Evolutionary conservation across 139 green algal genomes (phyloP), one percentile per base, ranked within the genome.

Genomic region (Edaphochlamys debaryana): DNA sequence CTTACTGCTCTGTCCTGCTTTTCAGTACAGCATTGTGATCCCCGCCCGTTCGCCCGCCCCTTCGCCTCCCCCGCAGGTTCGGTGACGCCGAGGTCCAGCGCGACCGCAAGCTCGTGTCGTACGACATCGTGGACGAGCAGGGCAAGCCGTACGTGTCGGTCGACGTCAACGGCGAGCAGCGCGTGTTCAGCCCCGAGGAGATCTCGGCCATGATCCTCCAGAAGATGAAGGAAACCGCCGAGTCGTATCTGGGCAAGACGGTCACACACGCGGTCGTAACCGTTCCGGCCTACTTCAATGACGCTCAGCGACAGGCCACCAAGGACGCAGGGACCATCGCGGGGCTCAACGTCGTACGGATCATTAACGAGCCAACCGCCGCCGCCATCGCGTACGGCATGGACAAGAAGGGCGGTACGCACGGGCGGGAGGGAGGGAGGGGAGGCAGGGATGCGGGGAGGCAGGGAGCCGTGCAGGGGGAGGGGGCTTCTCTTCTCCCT

Each of bases 331-430:
- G 79, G 15, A n/a, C 54, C 54, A 98, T 98, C 78, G 87, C 96
- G 3, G 96, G 96, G 37, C 87, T 98, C n/a, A 95, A 99, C 42
- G 94, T 98, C 42, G 83, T 98, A 83, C 93, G 96, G 62, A 98
- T 99, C 88, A 98, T 99, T 87, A 98, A 98, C 88, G 96, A 99
- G 92, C 96, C 96, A 30, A 98, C 96, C 29, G 96, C 96, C 0
- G 95, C 95, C 2, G 95, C 95, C 80, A 98, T 98, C 67, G 95
- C 96, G 0, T 98, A 98, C 79, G 96, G 96, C 60, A 37, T 87
- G 5, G 72, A 54, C 9, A 54, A 54, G 45, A 54, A 13, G 45
- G 45, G 45, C 45, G 45, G 45, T 54, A 13, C 11, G 45, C 13
- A 13, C 11, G 45, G 45, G 45, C 13, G 45, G 45, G 13, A 54